These are phyloP conservation scores for Decorospora gaudefroyi DNA, from an alignment of 2,329 filamentous ascomycete genomes.

Conservation along the genomic window DNA sequence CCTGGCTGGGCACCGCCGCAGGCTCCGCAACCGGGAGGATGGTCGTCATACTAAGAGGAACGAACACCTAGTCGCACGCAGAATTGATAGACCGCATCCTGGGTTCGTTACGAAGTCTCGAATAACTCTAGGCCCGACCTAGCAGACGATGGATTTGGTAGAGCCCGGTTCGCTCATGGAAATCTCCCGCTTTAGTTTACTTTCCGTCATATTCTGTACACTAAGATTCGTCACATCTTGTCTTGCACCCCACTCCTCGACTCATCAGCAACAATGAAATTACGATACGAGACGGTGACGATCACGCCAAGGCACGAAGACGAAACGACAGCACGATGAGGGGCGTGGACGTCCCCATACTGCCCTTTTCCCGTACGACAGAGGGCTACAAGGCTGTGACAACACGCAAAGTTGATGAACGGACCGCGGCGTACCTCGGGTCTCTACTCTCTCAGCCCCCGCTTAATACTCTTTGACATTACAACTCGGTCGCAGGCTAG, in stretches of 20 bases:
- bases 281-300: slow-evolving; percentile 32
- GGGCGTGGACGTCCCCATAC: slow-evolving; percentile 3
- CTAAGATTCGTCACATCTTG: slow-evolving; percentile 21
- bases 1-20: slow-evolving; percentile 56
- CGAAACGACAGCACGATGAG: slow-evolving; percentile 24
- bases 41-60: slow-evolving; percentile 42
- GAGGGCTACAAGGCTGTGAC: too few relatives aligned
- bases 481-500: neutral
- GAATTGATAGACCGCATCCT: neutral
- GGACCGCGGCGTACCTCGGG: too few relatives aligned
- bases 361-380: too few relatives aligned
- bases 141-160: neutral
- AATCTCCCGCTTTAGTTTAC: slow-evolving; percentile 6
- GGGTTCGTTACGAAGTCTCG: neutral
- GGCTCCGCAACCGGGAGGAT: slow-evolving; percentile 47
- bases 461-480: too few relatives aligned
- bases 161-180: neutral
- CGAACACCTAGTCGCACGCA: neutral
- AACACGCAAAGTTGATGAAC: too few relatives aligned
- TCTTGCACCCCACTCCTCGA: slow-evolving; percentile 14
- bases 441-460: too few relatives aligned
- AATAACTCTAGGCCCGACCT: neutral
- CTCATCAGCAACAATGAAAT: slow-evolving; percentile 19
- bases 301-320: slow-evolving; percentile 18
- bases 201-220: slow-evolving; percentile 37